Base-by-base conservation (phyloP, 2,329 filamentous ascomycete genomes). In the Colletotrichum tanaceti region DNA sequence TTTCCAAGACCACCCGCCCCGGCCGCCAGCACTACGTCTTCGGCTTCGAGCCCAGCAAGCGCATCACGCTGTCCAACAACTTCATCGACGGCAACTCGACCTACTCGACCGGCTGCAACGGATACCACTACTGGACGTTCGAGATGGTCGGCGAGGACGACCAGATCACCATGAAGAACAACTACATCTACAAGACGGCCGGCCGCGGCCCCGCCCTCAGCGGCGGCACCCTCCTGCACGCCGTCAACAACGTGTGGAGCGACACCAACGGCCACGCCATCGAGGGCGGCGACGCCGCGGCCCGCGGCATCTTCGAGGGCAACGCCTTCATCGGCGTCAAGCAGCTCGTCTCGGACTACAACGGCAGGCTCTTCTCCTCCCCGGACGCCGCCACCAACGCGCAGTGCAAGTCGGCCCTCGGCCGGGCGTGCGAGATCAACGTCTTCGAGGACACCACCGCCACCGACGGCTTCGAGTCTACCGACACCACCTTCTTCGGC, bases 211-310 rank as follows among this genome's bases (percentile, higher is more conserved):
- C 74, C 5, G 74, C 74, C 5, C 72, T 76, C 1, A 74, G 71
- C n/a, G 73, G 73, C 20, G 73, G 65, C 18, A 75, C 75, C 0
- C 72, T 77, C 52, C 72, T 77, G 61, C 75, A 77, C 63, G 75
- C 75, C 4, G 73, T 77, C 41, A 77, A 77, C 71, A 77, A 74
- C 47, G 73, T 76, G 3, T 77, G 74, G 73, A 32, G 59, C 10
- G 72, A 73, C 20, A 74, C 70, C 54, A 73, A 72, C 11, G 75
- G 75, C 5, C 75, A 77, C 54, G 68, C 72, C 4, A 70, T 77
- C 24, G 75, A 77, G 68, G 75, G 75, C 5, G 73, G 68, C 14
- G 70, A 68, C 1, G 59, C 62, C 1, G 53, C 32, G 13, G 75
- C 71, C 18, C 72, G 71, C 59, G 75, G 65, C 6, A 58, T 77